Conservation (phyloP, 2,329 filamentous ascomycete species). For the Fusarium robinianum region DNA sequence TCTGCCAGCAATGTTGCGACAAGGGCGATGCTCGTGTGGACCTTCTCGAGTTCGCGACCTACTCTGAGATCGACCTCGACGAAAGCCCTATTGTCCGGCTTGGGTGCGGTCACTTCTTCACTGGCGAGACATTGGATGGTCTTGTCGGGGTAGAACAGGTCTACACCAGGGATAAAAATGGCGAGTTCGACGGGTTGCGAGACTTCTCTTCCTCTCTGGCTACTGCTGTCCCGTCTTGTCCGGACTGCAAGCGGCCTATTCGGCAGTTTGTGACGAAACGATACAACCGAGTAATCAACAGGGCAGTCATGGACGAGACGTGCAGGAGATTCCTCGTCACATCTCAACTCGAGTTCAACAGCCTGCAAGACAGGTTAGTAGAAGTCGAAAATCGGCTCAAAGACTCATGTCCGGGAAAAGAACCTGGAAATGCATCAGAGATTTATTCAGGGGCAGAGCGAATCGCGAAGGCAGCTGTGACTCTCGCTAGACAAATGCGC, state of each 20-base stretch:
- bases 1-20: constrained; percentile 60
- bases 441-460: background rate
- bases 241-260: constrained; percentile 62
- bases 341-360: constrained; percentile 42
- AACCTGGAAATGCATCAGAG: no score
- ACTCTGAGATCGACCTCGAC: constrained; percentile 59
- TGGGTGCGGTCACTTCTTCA: constrained; percentile 65
- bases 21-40: constrained; percentile 55
- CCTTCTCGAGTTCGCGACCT: constrained; percentile 56
- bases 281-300: constrained; percentile 64
- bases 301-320: constrained; percentile 62
- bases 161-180: constrained; percentile 48
- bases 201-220: constrained; percentile 53
- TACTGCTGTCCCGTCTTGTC: constrained; percentile 52
- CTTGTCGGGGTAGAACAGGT: constrained; percentile 56
- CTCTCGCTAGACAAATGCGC: constrained; percentile 20
- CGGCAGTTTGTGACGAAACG: constrained; percentile 53
- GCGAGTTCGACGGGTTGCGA: constrained; percentile 34
- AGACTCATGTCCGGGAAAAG: no score
- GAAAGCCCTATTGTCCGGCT: constrained; percentile 64
- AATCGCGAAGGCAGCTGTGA: constrained; percentile 16
- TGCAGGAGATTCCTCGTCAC: constrained; percentile 61
- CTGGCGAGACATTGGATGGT: constrained; percentile 62
- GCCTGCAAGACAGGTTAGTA: constrained; percentile 34
- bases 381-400: constrained; percentile 3